Percentiles rank a stretch among this genome's conserved stretches.
phyloP scores from a whole-genome alignment of 1,284 basidiomycete genomes.

The Sporisorium graminicola region DNA sequence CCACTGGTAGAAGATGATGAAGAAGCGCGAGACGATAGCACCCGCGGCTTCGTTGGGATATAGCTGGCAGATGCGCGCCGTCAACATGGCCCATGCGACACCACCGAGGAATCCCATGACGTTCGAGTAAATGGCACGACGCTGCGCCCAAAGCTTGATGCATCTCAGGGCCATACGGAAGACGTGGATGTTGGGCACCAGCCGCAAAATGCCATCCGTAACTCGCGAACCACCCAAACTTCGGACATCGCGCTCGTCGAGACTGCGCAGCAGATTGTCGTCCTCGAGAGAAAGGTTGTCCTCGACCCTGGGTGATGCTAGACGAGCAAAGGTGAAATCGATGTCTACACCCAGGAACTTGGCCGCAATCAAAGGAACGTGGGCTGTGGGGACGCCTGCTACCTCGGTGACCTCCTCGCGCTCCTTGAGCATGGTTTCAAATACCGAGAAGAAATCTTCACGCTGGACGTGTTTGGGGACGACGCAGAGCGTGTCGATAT shows the following conservation, averaged over 20 bases:
- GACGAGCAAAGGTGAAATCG: constrained; percentile 91
- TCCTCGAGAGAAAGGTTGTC: constrained; percentile 90
- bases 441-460: constrained; percentile 94
- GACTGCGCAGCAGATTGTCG: constrained; percentile 88
- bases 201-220: constrained; percentile 92
- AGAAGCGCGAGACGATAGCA: constrained; percentile 95
- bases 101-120: constrained; percentile 97
- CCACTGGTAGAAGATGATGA: constrained; percentile 97
- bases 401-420: constrained; percentile 89
- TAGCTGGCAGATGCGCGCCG: constrained; percentile 97
- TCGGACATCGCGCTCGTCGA: constrained; percentile 94
- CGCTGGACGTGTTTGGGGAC: constrained; percentile 94
- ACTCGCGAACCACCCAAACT: constrained; percentile 97
- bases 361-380: constrained; percentile 92
- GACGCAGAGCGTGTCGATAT: constrained; percentile 99
- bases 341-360: constrained; percentile 93
- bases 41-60: constrained; percentile 95
- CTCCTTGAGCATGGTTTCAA: constrained; percentile 88
- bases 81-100: constrained; percentile 98
- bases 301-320: constrained; percentile 85
- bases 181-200: constrained; percentile 93
- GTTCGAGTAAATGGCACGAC: constrained; percentile 97
- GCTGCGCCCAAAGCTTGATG: constrained; percentile 97
- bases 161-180: constrained; percentile 94
- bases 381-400: constrained; percentile 93